Conservation (phyloP, 78 protist genomes). For the Dictyostelium capitatum region DNA sequence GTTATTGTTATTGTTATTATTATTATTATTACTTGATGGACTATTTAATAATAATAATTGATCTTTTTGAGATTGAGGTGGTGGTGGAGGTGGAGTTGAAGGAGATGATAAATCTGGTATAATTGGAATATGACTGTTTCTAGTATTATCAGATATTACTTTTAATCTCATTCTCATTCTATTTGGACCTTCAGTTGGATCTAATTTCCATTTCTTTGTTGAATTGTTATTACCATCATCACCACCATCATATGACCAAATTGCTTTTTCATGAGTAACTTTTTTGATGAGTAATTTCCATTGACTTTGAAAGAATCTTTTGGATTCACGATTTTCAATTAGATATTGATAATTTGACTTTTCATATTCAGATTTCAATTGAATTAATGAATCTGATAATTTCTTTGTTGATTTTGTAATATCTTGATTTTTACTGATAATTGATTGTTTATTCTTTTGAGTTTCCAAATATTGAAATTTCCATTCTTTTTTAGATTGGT, state of each 20-base stretch:
- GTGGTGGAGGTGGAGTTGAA: background rate
- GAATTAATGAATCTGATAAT: constrained; percentile 20
- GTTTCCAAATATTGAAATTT: constrained; percentile 57
- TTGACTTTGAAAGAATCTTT: constrained; percentile 64
- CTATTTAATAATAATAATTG: background rate
- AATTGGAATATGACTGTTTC: constrained; percentile 19
- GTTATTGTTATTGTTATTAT: background rate
- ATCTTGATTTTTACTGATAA: constrained; percentile 48
- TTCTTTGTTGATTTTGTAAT: constrained; percentile 54
- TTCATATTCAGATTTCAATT: constrained; percentile 36
- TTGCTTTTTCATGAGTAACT: constrained; percentile 69
- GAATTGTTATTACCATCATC: background rate
- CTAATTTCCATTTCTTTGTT: constrained; percentile 67
- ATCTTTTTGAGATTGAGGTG: background rate
- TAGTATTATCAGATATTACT: background rate
- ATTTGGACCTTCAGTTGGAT: constrained; percentile 80
- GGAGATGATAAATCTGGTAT: constrained; percentile 9
- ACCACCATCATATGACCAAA: constrained; percentile 36
- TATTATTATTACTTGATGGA: background rate
- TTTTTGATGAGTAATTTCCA: constrained; percentile 64
- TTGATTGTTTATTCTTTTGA: constrained; percentile 53
- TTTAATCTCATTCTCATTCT: constrained; percentile 71
- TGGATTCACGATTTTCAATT: constrained; percentile 30
- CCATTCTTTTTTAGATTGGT: constrained; percentile 62
- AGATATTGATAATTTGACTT: constrained; percentile 29